These are phyloP conservation scores for Mortierella sp. DNA, from an alignment of 371 early-diverging fungal species.

Conservation along the genomic window DNA sequence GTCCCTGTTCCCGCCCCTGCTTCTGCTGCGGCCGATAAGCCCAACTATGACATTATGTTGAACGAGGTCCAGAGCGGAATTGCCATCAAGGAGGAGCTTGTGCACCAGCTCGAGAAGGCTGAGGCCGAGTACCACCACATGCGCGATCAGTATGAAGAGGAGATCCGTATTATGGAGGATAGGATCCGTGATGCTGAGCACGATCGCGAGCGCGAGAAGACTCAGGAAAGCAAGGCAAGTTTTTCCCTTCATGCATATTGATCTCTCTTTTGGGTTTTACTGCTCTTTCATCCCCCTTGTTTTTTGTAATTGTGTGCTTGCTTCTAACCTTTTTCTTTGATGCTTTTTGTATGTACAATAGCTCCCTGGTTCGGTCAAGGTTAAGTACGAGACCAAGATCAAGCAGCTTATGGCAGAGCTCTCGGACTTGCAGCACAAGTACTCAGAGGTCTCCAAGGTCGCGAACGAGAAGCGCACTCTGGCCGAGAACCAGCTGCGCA, in stretches of 20 bases:
- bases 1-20: constrained; percentile 22
- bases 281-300: not conserved
- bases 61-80: constrained; percentile 66
- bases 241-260: not conserved
- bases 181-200: constrained; percentile 71
- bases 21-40: constrained; percentile 72
- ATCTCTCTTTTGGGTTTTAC: not conserved
- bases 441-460: constrained; percentile 66
- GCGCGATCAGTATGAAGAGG: constrained; percentile 80
- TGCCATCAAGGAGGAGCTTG: constrained; percentile 72
- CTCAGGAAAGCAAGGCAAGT: constrained; percentile 30
- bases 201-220: constrained; percentile 76
- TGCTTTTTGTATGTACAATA: constrained; percentile 17
- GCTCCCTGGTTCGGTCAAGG: constrained; percentile 61
- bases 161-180: constrained; percentile 69
- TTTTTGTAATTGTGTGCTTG: not conserved
- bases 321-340: not conserved
- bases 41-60: constrained; percentile 69
- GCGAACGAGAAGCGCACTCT: constrained; percentile 70
- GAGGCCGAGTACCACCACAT: constrained; percentile 71
- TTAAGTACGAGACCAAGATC: constrained; percentile 80
- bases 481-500: constrained; percentile 66
- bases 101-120: constrained; percentile 67
- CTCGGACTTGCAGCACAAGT: constrained; percentile 75
- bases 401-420: constrained; percentile 78